Conservation (phyloP, 345 rosid genomes). For the Populus davidiana region DNA sequence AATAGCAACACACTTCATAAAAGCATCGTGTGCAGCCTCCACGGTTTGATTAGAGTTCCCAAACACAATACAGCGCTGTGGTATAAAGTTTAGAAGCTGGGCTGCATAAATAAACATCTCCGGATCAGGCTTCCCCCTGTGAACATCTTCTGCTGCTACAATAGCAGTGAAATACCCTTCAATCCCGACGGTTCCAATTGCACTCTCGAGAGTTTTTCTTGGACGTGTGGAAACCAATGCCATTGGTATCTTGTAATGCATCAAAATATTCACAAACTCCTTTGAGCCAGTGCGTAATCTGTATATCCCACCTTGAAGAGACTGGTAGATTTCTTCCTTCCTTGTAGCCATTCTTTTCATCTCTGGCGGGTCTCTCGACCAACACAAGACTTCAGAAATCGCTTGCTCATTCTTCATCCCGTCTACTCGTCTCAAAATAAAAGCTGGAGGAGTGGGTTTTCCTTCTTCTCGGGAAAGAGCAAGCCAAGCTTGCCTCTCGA, state of each 20-base stretch:
- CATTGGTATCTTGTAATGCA: conserved; percentile 86
- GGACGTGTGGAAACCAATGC: conserved; percentile 93
- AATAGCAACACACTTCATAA: conserved; percentile 96
- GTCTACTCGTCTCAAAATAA: conserved; percentile 62
- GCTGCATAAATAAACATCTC: conserved; percentile 90
- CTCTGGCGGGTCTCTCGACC: conserved; percentile 84
- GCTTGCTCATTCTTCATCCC: conserved; percentile 99
- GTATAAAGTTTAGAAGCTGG: conserved; percentile 78
- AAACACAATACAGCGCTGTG: conserved; percentile 93
- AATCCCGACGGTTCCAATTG: conserved; percentile 63
- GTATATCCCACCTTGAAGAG: conserved; percentile 77
- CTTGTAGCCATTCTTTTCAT: conserved; percentile 73
- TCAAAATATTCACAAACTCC: conserved; percentile 82
- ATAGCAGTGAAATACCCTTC: conserved; percentile 63
- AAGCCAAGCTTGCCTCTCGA: conserved; percentile 83
- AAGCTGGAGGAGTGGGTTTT: conserved; percentile 73
- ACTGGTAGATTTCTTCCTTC: conserved; percentile 77
- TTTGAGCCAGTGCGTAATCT: conserved; percentile 67
- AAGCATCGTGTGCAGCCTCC: conserved; percentile 91
- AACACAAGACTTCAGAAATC: conserved; percentile 88
- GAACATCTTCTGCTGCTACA: conserved; percentile 86
- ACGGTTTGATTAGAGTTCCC: conserved; percentile 89
- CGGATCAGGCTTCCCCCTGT: conserved; percentile 91
- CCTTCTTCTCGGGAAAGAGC: conserved; percentile 88
- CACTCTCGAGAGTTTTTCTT: conserved; percentile 61